Base-by-base conservation (phyloP, 1,139 yeast species). In the Pichia sp. region DNA sequence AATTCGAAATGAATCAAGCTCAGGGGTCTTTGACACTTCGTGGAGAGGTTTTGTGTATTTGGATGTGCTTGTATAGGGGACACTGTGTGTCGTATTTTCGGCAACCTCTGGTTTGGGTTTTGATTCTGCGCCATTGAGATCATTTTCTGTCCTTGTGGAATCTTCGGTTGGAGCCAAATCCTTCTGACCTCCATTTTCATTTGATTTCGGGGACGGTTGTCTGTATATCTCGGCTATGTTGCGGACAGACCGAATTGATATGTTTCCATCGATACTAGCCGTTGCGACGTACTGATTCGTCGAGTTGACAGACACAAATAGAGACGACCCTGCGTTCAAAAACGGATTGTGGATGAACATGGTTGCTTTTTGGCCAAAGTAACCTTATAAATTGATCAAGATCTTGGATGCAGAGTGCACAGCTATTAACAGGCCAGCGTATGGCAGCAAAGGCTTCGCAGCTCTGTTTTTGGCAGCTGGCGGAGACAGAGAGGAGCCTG, bases 221-320 rank as follows among this genome's bases (percentile, higher is more conserved):
- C 50, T 31, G 19, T 57, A 55, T 1, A 57, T 8, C 7, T 47
- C 32, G 8, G 54, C 60, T 56, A 44, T 54, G 11, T 45, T 34
- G 3, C 16, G 16, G 55, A 66, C 58, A 15, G 62, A 57, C 49
- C 70, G 54, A 4, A 67, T 59, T 2, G 59, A 50, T 13, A 67
- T 59, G 41, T 66, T 64, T 1, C 69, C 69, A 48, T 67, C 68
- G 3, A 59, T 53, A 8, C 63, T 62, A 4, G 70, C 68, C 3
- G 67, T 62, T 4, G 70, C 69, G 8, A 67, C 60, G 43, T 56
- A 60, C 46, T 61, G 55, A 52, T 66, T 64, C 6, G 64, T 58
- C 2, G 70, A 57, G 49, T 62, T 66, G 15, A 66, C 62, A 2
- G 69, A 55, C 11, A 64, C 65, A 49, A 59, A 62, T 31, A 49